phyloP scores from a whole-genome alignment of 1,139 yeast genomes.

The Pichia sorboxylosa region DNA sequence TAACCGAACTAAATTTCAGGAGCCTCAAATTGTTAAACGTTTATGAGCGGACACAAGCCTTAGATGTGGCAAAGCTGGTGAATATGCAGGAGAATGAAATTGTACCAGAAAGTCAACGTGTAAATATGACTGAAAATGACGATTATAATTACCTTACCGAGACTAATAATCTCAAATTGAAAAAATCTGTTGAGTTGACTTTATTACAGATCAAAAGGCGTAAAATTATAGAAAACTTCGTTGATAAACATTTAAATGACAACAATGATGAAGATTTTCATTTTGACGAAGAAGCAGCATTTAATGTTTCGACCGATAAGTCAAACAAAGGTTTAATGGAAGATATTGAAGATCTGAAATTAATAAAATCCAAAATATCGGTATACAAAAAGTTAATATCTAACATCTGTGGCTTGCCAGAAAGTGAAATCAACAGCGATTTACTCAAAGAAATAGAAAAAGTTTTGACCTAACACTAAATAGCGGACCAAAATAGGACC shows the following conservation, averaged over 20 bases:
- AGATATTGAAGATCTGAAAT: slow-evolving; percentile 4
- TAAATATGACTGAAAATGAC: no score
- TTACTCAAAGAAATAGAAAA: slow-evolving; percentile 44
- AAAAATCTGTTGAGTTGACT: slow-evolving; percentile 37
- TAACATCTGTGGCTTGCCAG: slow-evolving; percentile 66
- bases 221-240: slow-evolving; percentile 24
- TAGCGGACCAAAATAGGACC: no score
- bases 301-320: slow-evolving; percentile 1
- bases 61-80: slow-evolving; percentile 24
- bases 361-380: slow-evolving; percentile 40
- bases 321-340: background rate
- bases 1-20: slow-evolving; percentile 5
- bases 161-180: slow-evolving; percentile 8
- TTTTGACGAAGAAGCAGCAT: slow-evolving; percentile 7
- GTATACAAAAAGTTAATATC: slow-evolving; percentile 76
- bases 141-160: no score
- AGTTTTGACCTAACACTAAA: slow-evolving; percentile 16
- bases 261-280: slow-evolving; percentile 5
- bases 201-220: slow-evolving; percentile 42
- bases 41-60: slow-evolving; percentile 25
- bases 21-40: slow-evolving; percentile 13
- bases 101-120: slow-evolving; percentile 1
- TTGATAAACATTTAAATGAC: slow-evolving; percentile 6
- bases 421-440: slow-evolving; percentile 69
- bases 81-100: slow-evolving; percentile 16